A percentile compares a stretch with the other conserved stretches of the same genome.
Conservation (phyloP, 257 asterid genomes). For the Voacanga thouarsii region DNA sequence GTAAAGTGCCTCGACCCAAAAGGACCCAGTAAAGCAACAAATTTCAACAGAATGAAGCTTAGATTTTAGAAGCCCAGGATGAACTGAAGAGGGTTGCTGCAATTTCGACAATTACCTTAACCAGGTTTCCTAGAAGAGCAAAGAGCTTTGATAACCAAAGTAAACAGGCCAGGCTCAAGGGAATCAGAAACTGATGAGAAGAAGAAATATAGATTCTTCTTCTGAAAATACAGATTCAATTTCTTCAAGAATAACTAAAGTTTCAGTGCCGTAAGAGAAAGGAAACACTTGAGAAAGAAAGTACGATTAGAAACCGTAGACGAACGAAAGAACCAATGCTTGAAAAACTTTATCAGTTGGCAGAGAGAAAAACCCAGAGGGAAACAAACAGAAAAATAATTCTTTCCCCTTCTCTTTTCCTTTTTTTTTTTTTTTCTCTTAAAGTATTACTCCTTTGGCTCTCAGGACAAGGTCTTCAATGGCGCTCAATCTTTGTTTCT, state of each 20-base stretch:
- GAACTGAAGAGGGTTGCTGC: not conserved
- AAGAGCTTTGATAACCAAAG: not conserved
- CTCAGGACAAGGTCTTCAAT: conserved; percentile 22
- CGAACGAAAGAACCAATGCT: conserved; percentile 7
- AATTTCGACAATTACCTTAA: not conserved
- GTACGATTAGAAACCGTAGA: not conserved
- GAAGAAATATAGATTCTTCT: not conserved
- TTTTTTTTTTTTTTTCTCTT: not conserved
- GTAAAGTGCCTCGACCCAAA: not conserved
- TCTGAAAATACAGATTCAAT: not conserved
- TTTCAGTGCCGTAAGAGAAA: conserved; percentile 13
- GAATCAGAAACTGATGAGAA: not conserved
- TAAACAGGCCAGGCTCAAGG: not conserved
- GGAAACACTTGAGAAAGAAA: conserved; percentile 7
- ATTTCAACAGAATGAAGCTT: not conserved
- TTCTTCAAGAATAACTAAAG: not conserved
- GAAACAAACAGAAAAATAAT: not conserved
- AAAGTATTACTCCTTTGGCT: not conserved
- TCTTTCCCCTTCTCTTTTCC: not conserved
- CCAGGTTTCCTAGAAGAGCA: not conserved
- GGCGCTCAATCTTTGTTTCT: conserved; percentile 38
- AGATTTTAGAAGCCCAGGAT: conserved; percentile 1
- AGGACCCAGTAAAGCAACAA: not conserved
- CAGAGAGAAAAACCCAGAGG: conserved; percentile 5
- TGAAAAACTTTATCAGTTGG: conserved; percentile 4